Evolutionary conservation across 2,329 filamentous ascomycete genomes (phyloP), one percentile per base, ranked within the genome.

Genomic region (Microascus cirrosus): DNA sequence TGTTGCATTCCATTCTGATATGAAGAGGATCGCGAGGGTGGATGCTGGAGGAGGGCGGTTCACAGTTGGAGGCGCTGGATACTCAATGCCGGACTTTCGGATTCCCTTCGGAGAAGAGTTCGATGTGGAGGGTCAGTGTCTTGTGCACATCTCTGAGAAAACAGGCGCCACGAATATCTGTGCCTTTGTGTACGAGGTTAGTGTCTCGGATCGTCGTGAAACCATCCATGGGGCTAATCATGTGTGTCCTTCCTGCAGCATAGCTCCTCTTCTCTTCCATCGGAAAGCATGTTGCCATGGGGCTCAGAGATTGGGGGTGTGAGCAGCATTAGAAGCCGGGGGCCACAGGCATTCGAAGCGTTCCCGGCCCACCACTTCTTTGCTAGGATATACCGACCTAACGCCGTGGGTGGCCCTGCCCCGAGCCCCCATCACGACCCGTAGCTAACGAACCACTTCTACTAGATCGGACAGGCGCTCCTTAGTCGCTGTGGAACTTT

Each of bases 311-410:
- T 13, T 2, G 42, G 35, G 13, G 2, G 1, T 15, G 22, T 24
- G 24, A 56, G 55, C 55, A 12, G 61, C 11, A 66, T 80, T 55
- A 70, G 70, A 53, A 70, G 69, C 25, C 65, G 71, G 20, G 79
- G 79, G 0, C 77, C 81, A 0, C 67, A 68, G 2, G 66, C 69
- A 50, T 83, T 81, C 60, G 70, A 70, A 42, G 67, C 67, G 0
- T 83, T 83, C 57, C 81, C 81, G 1, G 71, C 76, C 12, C 81
- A 83, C 59, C 80, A 83, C 63, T 82, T 80, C 64, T 83, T 83
- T 58, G 74, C 75, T 25, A 73, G 79, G 12, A 72, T 83, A 5
- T 83, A 78, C 61, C 75, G 81, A 25, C 78, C 76, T 15, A 74
- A 50, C 45, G 12, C 45, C 20, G 45, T 50, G 6, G 22, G 45